phyloP scores from a whole-genome alignment of 2,329 filamentous ascomycete genomes.

The Taxawa tesnikishii region DNA sequence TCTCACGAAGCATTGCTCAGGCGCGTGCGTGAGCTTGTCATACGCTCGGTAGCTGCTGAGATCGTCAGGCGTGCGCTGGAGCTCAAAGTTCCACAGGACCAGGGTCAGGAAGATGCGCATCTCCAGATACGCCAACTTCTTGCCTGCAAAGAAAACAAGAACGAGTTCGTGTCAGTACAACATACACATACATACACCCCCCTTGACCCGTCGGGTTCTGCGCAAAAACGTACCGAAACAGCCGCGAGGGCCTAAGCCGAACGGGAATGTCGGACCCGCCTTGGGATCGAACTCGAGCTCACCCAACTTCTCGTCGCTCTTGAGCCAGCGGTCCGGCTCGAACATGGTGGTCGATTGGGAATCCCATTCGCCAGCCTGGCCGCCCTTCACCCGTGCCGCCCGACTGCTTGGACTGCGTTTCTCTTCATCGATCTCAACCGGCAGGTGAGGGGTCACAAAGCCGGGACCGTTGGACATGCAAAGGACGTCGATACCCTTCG shows the following conservation, averaged over 20 bases:
- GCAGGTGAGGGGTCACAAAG: constrained; percentile 10
- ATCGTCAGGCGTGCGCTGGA: constrained; percentile 9
- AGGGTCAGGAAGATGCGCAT: constrained; percentile 13
- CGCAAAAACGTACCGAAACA: constrained; percentile 25
- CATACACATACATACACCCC: too few species aligned
- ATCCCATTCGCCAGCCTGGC: constrained; percentile 18
- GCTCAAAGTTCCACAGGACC: constrained; percentile 16
- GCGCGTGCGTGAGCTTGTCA: constrained; percentile 15
- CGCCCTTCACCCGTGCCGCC: constrained; percentile 15
- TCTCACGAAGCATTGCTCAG: constrained; percentile 15
- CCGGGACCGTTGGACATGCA: constrained; percentile 14
- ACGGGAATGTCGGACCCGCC: constrained; percentile 22
- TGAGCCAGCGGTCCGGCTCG: constrained; percentile 30
- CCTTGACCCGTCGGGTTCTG: too few species aligned
- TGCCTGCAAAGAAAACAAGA: too few species aligned
- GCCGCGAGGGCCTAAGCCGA: constrained; percentile 24
- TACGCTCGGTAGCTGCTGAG: constrained; percentile 10
- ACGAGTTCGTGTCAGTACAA: too few species aligned
- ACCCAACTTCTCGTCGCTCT: constrained; percentile 13
- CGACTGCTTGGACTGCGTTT: constrained; percentile 18
- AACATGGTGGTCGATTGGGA: constrained; percentile 19
- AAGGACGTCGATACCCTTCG: constrained; percentile 24
- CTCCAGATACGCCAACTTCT: too few species aligned
- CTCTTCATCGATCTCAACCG: constrained; percentile 17
- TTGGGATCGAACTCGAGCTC: constrained; percentile 20